A percentile compares a stretch with the other conserved stretches of the same genome.
Conservation (phyloP, 2,329 filamentous ascomycete genomes). For the Ascomycota sp. region DNA sequence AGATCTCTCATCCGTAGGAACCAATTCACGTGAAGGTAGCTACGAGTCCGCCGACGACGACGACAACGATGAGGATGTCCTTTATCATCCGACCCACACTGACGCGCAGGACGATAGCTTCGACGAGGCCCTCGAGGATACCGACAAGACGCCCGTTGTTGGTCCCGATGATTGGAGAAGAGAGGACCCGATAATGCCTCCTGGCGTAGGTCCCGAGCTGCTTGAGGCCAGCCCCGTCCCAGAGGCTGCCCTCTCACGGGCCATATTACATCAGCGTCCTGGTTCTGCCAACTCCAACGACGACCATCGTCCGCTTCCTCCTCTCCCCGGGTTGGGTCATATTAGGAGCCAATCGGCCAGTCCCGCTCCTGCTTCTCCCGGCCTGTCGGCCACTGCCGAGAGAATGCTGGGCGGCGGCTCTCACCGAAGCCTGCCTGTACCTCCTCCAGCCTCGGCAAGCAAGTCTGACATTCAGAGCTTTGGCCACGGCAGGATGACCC, state of each 20-base stretch:
- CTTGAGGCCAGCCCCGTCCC: conserved; percentile 55
- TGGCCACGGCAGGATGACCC: conserved; percentile 53
- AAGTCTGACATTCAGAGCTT: conserved; percentile 66
- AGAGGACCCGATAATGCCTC: conserved; percentile 28
- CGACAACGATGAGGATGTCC: conserved; percentile 44
- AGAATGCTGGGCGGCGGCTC: conserved; percentile 39
- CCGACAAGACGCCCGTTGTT: conserved; percentile 94
- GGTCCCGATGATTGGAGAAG: conserved; percentile 90
- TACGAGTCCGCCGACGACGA: conserved; percentile 70
- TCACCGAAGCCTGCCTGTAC: conserved; percentile 50
- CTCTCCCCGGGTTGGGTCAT: conserved; percentile 45
- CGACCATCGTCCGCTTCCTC: conserved; percentile 69
- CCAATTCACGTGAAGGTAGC: conserved; percentile 79
- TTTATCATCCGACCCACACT: conserved; percentile 30
- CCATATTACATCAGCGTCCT: conserved; percentile 35
- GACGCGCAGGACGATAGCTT: conserved; percentile 61
- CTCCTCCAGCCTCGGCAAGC: conserved; percentile 44
- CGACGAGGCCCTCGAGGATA: conserved; percentile 85
- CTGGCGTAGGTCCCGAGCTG: conserved; percentile 6
- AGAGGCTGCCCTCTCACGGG: conserved; percentile 21
- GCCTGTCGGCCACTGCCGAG: conserved; percentile 52
- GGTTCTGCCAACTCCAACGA: conserved; percentile 61
- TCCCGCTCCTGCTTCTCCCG: conserved; percentile 35
- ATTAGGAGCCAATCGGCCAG: conserved; percentile 18
- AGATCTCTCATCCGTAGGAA: conserved; percentile 79